Evolutionary conservation across 2,329 filamentous ascomycete species (phyloP).

Genomic region (Hypoxylon sp.): DNA sequence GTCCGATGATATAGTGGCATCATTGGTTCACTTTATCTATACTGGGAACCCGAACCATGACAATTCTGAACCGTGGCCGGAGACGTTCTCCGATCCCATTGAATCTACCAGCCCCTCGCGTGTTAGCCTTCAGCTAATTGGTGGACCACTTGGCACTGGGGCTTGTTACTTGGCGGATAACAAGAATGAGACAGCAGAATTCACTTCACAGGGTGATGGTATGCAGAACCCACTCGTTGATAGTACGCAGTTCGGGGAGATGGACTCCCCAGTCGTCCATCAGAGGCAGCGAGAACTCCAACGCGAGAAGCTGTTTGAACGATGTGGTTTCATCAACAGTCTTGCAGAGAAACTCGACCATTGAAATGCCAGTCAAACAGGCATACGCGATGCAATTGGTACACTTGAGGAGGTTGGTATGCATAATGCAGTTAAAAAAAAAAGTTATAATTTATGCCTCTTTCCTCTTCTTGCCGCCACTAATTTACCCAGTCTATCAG

Average conservation of each 20-base stretch:
- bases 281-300: conserved; percentile 6
- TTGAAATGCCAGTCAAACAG: background rate
- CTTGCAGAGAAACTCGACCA: background rate
- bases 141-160: background rate
- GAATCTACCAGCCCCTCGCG: no score
- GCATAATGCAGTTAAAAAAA: no score
- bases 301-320: background rate
- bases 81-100: no score
- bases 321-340: conserved; percentile 5
- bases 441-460: no score
- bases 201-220: background rate
- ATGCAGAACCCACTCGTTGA: background rate
- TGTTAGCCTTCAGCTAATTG: background rate
- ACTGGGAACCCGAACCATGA: no score
- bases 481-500: no score
- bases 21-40: no score
- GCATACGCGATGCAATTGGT: no score
- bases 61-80: no score
- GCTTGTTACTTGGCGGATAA: background rate
- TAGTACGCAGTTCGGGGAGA: background rate
- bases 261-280: background rate
- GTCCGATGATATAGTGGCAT: no score
- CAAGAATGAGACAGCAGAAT: background rate
- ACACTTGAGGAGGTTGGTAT: no score
- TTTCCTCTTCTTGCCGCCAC: no score